Evolutionary conservation across 345 rosid species (phyloP).

Genomic region (Syzygium aqueum): DNA sequence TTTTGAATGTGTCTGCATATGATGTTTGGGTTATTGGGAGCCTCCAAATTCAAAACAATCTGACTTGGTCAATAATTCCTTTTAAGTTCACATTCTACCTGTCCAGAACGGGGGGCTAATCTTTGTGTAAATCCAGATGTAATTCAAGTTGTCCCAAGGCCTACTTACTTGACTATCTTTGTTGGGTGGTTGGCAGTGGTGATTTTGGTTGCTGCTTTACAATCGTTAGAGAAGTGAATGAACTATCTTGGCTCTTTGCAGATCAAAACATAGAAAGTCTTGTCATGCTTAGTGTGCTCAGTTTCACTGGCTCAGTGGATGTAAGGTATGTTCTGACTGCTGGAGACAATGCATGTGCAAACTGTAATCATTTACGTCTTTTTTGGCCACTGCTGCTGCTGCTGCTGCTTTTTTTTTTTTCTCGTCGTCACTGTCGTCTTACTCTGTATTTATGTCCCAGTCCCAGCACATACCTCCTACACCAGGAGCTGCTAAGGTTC

Average conservation of each 20-base stretch:
- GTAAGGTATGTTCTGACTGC: conserved; percentile 44
- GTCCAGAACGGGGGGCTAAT: not conserved
- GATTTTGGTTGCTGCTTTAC: not conserved
- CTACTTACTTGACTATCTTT: not conserved
- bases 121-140: not conserved
- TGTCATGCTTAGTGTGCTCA: conserved; percentile 70
- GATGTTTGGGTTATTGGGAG: not conserved
- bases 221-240: not conserved
- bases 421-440: conserved; percentile 10
- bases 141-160: not conserved
- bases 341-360: not conserved
- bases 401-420: not conserved
- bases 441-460: conserved; percentile 44
- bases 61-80: not conserved
- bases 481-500: conserved; percentile 92
- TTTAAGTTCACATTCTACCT: not conserved
- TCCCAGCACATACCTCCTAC: conserved; percentile 58
- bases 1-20: not conserved
- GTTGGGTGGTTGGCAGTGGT: not conserved
- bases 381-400: not conserved
- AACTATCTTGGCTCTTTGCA: conserved; percentile 21
- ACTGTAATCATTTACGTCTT: not conserved
- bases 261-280: conserved; percentile 66
- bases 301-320: conserved; percentile 64
- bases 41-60: not conserved